Evolutionary conservation across 495 filamentous ascomycete species (phyloP), one percentile per base, ranked within the genome.

Genomic region (Aspergillus carlsbadensis): DNA sequence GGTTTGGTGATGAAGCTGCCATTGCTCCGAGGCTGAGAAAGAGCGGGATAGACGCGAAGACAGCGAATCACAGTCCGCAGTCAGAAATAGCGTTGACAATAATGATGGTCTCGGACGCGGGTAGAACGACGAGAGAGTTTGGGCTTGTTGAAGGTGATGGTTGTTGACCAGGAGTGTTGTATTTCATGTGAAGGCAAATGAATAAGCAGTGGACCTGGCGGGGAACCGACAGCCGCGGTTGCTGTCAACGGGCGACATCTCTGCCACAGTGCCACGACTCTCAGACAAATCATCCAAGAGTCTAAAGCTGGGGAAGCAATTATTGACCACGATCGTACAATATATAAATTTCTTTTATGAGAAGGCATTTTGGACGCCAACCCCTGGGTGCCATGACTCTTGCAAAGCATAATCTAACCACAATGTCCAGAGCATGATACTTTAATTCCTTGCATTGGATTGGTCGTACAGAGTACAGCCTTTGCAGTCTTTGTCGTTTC

Each of bases 1-100:
- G 52, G 3, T 50, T 35, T 17, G 57, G 50, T 37, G 57, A 54
- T 48, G 61, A 44, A 37, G 61, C 58, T 37, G 58, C 54, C 62
- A 64, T 64, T 36, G 42, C 20, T 34, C 29, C 40, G 48, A 6
- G 15, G 46, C 51, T 33, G 45, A 46, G 47, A 26, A 15, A 26
- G 24, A 21, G 29, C 11, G 48, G 26, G 20, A 21, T 22, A 34
- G 26, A 10, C 34, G 34, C 21, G 42, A 5, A 34, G 34, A 40
- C 42, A 3, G 31, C 40, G 20, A 56, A 56, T 56, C 43, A 56
- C 33, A 15, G 21, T 8, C 8, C 34, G 15, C 7, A 14, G 20
- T 15, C n/a, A 7, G 26, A 40, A 29, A 22, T 29, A 40, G 14
- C 14, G 29, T 47, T 35, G 22, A 26, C 34, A 10, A 26, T 42